Base-by-base conservation (phyloP, 768 basidiomycete species). In the Leccinum imitatum region DNA sequence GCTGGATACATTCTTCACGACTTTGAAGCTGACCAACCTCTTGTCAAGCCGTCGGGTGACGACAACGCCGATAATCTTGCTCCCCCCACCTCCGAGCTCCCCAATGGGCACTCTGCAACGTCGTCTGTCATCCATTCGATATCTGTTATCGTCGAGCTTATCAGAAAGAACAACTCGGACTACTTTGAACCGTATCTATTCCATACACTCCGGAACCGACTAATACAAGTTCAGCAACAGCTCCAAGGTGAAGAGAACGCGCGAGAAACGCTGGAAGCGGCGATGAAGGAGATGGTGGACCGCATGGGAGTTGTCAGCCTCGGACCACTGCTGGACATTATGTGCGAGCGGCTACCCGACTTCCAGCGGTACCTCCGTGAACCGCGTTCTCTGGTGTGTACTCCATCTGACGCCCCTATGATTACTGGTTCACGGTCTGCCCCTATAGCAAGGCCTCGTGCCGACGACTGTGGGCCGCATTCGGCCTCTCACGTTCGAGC, bases 181-280 rank as follows among this genome's bases (percentile, higher is more conserved):
- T 98, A 95, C 71, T 95, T 97, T 69, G 97, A 99, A 75, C 96
- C 95, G 5, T 96, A 95, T 73, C 82, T 98, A 13, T 98, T 97
- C 76, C 95, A 97, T 69, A 94, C 92, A 1, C 77, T 97, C 47
- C 87, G 95, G 53, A 95, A 95, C 70, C 85, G 93, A 50, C 82
- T 98, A 37, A 95, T 98, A 63, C 86, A 87, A 53, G 83, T 94
- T 6, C 93, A 93, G 68, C 92, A 93, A 65, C 84, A 89, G 53
- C 72, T 84, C 35, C 76, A 81, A 58, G 76, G 74, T 47, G 73
- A 77, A 10, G 85, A 86, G 23, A 84, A 89, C 51, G 83, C 82
- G 0, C 79, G 89, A n/a, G 83, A 86, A 61, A 82, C 80, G 0
- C 70, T 91, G 56, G 89, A 93, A 65, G 76, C 76, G 14, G 86